A percentile compares a stretch with the other conserved stretches of the same genome.
Evolutionary conservation across 2,329 filamentous ascomycete species (phyloP).

Genomic region (Biscogniauxia sp.): DNA sequence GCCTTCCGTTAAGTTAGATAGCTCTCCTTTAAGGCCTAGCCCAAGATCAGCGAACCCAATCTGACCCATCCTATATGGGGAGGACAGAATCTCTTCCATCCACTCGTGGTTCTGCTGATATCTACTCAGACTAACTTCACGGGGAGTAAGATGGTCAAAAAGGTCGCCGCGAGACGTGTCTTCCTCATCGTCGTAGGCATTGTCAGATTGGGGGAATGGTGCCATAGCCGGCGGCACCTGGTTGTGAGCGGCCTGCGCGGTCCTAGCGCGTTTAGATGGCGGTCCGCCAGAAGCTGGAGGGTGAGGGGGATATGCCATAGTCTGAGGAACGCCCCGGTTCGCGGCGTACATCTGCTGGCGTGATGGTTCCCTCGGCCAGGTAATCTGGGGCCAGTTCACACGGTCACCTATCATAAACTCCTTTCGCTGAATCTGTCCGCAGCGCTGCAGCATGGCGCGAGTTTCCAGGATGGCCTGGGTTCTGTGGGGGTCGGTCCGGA

Average conservation of each 20-base stretch:
- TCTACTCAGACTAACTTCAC: conserved; percentile 81
- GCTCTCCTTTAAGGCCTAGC: conserved; percentile 77
- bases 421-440: conserved; percentile 81
- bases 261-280: conserved; percentile 54
- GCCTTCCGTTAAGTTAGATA: conserved; percentile 77
- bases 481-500: conserved; percentile 59
- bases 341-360: conserved; percentile 51
- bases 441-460: conserved; percentile 63
- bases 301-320: conserved; percentile 62
- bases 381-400: conserved; percentile 84
- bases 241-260: conserved; percentile 40
- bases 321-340: conserved; percentile 52
- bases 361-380: conserved; percentile 58
- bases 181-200: conserved; percentile 78
- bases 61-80: conserved; percentile 80
- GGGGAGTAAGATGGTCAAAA: conserved; percentile 84
- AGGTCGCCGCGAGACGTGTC: conserved; percentile 83
- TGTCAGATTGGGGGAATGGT: conserved; percentile 39
- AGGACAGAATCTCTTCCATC: conserved; percentile 97
- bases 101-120: conserved; percentile 97
- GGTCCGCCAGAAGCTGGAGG: conserved; percentile 43
- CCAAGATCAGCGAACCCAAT: conserved; percentile 87
- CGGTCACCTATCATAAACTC: conserved; percentile 94
- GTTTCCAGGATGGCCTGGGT: conserved; percentile 60
- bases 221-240: conserved; percentile 37